A percentile compares a stretch with the other conserved stretches of the same genome.
These are phyloP conservation scores for Euphrasia arctica DNA, from an alignment of 305 asterid species.

Conservation along the genomic window DNA sequence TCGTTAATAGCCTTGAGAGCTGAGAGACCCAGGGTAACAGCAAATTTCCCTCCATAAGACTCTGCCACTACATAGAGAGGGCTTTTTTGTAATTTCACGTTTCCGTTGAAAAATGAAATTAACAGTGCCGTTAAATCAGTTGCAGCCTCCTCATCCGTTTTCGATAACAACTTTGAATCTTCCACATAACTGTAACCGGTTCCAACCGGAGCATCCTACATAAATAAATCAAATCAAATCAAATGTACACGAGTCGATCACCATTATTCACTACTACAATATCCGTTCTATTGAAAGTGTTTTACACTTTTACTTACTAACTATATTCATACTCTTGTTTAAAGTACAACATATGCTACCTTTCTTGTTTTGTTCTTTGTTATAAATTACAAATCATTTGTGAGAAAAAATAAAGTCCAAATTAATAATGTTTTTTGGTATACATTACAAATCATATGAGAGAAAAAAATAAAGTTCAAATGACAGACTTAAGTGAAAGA, in stretches of 20 bases:
- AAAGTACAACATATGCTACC: no score
- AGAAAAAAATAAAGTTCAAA: no score
- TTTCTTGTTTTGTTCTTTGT: no score
- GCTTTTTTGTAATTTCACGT: constrained; percentile 42
- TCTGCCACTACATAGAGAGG: background rate
- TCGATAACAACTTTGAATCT: constrained; percentile 55
- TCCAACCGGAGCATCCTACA: constrained; percentile 96
- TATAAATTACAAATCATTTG: no score
- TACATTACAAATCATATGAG: no score
- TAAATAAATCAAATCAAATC: background rate
- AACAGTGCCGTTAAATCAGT: constrained; percentile 72
- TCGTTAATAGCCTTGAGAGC: background rate
- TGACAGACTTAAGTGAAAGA: no score
- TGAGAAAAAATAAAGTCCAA: no score
- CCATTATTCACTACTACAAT: no score
- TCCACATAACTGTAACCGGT: constrained; percentile 96
- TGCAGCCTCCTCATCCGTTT: constrained; percentile 82
- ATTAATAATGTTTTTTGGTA: no score
- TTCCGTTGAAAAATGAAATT: constrained; percentile 60
- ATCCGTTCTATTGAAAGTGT: no score
- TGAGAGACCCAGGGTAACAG: background rate
- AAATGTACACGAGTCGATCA: background rate
- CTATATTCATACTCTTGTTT: no score
- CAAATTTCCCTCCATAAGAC: constrained; percentile 8
- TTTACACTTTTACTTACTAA: no score